These are phyloP conservation scores for Akanthomyces uredinophilus DNA, from an alignment of 2,329 filamentous ascomycete species.

Conservation along the genomic window DNA sequence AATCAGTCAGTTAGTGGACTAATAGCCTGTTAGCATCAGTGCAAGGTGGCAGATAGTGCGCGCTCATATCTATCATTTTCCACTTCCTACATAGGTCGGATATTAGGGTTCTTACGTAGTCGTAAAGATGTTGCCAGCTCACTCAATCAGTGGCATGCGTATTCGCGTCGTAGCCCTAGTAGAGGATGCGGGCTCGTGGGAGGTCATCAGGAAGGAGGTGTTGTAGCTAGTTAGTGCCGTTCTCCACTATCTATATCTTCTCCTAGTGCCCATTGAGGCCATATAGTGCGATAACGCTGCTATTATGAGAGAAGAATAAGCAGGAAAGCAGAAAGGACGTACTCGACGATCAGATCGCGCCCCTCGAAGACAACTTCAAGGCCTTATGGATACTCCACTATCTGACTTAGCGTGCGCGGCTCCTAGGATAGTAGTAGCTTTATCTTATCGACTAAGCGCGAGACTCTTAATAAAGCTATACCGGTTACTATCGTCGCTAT, in stretches of 20 bases:
- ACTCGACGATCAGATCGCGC: conserved; percentile 2
- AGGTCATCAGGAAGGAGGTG: conserved; percentile 25
- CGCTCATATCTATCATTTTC: conserved; percentile 20
- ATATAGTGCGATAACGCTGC: conserved; percentile 24
- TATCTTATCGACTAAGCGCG: background rate
- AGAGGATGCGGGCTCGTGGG: conserved; percentile 29
- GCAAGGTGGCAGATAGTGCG: background rate
- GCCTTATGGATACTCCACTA: background rate
- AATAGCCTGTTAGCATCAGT: conserved; percentile 12
- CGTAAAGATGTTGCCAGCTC: conserved; percentile 27
- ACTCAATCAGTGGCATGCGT: conserved; percentile 21
- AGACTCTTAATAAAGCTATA: background rate
- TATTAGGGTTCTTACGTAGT: conserved; percentile 29
- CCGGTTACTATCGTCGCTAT: background rate
- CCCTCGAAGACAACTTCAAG: background rate
- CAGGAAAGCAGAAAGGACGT: background rate
- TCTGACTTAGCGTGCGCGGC: background rate
- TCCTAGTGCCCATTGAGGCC: conserved; percentile 23
- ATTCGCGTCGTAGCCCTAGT: conserved; percentile 31
- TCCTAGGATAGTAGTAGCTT: background rate
- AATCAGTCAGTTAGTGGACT: conserved; percentile 26
- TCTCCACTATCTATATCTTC: conserved; percentile 21
- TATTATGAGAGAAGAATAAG: background rate
- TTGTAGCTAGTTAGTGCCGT: conserved; percentile 23
- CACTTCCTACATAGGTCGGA: conserved; percentile 27